Conservation (phyloP, 192 early-diverging fungal species). For the Backusella westeae region DNA sequence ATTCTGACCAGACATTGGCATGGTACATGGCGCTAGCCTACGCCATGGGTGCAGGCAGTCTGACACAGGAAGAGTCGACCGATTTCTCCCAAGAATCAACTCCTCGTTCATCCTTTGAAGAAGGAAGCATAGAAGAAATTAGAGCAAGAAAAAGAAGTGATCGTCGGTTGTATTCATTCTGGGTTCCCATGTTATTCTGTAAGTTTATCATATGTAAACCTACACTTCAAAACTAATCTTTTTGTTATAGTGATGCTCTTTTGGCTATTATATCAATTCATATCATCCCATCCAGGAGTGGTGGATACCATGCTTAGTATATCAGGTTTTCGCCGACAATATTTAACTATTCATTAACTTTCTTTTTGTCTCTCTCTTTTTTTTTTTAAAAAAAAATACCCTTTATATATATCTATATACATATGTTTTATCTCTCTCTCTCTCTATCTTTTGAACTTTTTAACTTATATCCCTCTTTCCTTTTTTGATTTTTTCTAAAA, state of each 20-base stretch:
- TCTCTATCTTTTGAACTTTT: neutral
- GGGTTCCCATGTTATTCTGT: slow-evolving; percentile 31
- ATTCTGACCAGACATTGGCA: slow-evolving; percentile 21
- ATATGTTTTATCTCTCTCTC: neutral
- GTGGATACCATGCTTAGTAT: slow-evolving; percentile 19
- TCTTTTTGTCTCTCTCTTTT: neutral
- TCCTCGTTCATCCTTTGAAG: slow-evolving; percentile 9
- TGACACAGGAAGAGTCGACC: neutral
- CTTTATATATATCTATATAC: neutral
- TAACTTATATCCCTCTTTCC: neutral
- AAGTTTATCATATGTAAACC: slow-evolving; percentile 1
- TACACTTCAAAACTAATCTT: no score
- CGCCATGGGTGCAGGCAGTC: slow-evolving; percentile 23
- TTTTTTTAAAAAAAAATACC: neutral
- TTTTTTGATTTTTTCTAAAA: neutral
- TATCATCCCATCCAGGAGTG: slow-evolving; percentile 22
- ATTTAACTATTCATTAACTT: slow-evolving; percentile 17
- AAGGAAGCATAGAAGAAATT: neutral
- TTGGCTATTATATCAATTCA: slow-evolving; percentile 24
- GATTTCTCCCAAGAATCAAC: neutral
- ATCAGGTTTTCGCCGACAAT: slow-evolving; percentile 19
- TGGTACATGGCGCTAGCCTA: slow-evolving; percentile 34
- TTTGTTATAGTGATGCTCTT: slow-evolving; percentile 16
- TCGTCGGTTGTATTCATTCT: slow-evolving; percentile 20
- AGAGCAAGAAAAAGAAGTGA: slow-evolving; percentile 26